Evolutionary conservation across 2,329 filamentous ascomycete species (phyloP), one percentile per base, ranked within the genome.

Genomic region (Arthrinium puccinioides): DNA sequence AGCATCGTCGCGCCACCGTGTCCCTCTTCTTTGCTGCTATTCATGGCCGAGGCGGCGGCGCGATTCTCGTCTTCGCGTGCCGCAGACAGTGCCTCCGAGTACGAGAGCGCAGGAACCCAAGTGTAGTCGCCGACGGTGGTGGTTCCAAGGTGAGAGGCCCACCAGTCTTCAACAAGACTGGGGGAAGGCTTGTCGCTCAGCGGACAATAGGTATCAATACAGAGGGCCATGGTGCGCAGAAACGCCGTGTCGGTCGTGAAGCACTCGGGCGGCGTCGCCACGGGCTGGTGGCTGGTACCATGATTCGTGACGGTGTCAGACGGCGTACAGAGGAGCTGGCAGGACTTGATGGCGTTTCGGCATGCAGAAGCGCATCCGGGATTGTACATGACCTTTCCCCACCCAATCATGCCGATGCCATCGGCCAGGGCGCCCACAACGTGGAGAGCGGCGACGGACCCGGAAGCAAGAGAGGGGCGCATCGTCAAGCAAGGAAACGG

Each of bases 211-310:
- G 49, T 55, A 31, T 54, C 43, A 31, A 61, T 59, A 29, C 58
- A 61, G 13, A 59, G 46, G 1, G 58, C 56, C 49, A 60, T 49
- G 3, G 57, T 59, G 9, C 49, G 47, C 20, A 59, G 45, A 32
- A 61, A 61, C 5, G 45, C 45, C 9, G 37, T 39, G 14, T 61
- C 54, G 9, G 38, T 47, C 1, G 48, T 45, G 40, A 48, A 60
- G 43, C 58, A 61, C 1, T 49, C 46, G 0, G 50, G 48, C 0
- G 54, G 44, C 3, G 54, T 57, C 4, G 35, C 39, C 8, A 38
- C 38, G 9, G 46, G 41, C 13, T 25, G 41, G 31, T 55, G 53
- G 3, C 38, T 50, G 10, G 45, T 52, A 21, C 51, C 53, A 21
- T 54, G 51, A 38, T 47, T 49, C 4, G 14, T n/a, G 4, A n/a